Percentiles rank a stretch among this genome's conserved stretches.
These are phyloP conservation scores for Citrullus mucosospermus DNA, from an alignment of 306 rosid species.

Conservation along the genomic window DNA sequence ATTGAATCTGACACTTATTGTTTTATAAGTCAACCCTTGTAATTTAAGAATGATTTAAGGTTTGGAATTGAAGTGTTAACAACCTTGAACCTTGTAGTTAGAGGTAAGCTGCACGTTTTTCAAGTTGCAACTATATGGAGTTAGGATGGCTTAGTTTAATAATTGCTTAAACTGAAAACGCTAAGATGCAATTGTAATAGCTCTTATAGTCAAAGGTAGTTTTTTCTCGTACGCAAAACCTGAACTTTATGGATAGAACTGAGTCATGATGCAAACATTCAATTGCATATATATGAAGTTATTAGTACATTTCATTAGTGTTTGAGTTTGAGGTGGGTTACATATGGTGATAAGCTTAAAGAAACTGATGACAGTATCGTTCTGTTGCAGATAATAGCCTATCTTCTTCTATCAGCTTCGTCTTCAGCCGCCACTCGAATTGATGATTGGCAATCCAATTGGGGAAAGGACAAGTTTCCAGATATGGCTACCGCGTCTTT, in stretches of 20 bases:
- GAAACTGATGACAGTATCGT: conserved; percentile 2
- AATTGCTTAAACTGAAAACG: background rate
- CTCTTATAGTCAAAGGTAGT: background rate
- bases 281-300: background rate
- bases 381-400: conserved; percentile 50
- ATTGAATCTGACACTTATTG: background rate
- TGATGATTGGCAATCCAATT: conserved; percentile 67
- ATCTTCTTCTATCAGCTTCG: conserved; percentile 74
- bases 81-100: background rate
- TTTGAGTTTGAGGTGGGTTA: background rate
- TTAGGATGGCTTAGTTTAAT: background rate
- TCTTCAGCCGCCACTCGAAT: conserved; percentile 80
- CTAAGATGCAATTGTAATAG: background rate
- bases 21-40: background rate
- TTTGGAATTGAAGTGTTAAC: background rate
- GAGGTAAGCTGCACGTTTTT: background rate
- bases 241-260: background rate
- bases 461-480: conserved; percentile 82
- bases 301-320: background rate
- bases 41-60: background rate
- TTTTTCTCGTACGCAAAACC: background rate
- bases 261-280: background rate
- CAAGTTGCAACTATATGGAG: background rate
- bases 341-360: background rate
- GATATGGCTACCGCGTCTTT: conserved; percentile 57